Conservation (phyloP, 1,284 basidiomycete genomes). For the Schizopora paradoxa region DNA sequence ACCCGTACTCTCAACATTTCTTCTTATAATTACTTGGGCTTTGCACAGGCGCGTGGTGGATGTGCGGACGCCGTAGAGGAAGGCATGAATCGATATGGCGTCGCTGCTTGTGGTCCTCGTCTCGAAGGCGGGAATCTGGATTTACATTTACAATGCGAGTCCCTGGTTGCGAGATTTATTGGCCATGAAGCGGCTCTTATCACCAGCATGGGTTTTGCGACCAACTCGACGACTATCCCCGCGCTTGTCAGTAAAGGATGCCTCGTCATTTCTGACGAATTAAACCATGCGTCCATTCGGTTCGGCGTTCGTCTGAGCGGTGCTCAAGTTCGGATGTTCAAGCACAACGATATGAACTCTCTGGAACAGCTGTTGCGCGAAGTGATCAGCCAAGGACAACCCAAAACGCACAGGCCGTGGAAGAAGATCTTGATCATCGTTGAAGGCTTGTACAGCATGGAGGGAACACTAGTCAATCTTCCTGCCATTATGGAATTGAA, state of each 20-base stretch:
- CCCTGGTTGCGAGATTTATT: conserved; percentile 85
- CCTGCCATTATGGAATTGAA: conserved; percentile 85
- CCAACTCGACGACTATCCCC: conserved; percentile 94
- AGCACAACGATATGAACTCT: conserved; percentile 91
- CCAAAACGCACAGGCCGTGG: conserved; percentile 96
- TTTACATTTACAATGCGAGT: conserved; percentile 79
- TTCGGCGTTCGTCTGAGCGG: conserved; percentile 90
- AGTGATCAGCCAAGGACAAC: conserved; percentile 95
- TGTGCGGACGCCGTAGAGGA: conserved; percentile 93
- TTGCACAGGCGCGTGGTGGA: conserved; percentile 89
- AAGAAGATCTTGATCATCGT: conserved; percentile 97
- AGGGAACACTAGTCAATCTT: conserved; percentile 88
- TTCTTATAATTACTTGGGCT: conserved; percentile 99
- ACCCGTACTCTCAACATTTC: conserved; percentile 95
- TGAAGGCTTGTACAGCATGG: conserved; percentile 98
- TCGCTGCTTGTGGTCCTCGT: conserved; percentile 73
- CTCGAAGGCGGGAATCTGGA: conserved; percentile 84
- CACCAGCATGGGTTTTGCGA: conserved; percentile 96
- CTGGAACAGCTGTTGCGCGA: conserved; percentile 84
- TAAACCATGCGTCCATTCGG: conserved; percentile 95
- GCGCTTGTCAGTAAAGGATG: conserved; percentile 89
- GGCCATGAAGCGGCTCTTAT: conserved; percentile 88
- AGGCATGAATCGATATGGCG: conserved; percentile 71
- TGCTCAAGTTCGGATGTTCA: conserved; percentile 89
- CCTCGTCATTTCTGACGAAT: conserved; percentile 94